Base-by-base conservation (phyloP, 768 basidiomycete species). In the Suillus brevipes region DNA sequence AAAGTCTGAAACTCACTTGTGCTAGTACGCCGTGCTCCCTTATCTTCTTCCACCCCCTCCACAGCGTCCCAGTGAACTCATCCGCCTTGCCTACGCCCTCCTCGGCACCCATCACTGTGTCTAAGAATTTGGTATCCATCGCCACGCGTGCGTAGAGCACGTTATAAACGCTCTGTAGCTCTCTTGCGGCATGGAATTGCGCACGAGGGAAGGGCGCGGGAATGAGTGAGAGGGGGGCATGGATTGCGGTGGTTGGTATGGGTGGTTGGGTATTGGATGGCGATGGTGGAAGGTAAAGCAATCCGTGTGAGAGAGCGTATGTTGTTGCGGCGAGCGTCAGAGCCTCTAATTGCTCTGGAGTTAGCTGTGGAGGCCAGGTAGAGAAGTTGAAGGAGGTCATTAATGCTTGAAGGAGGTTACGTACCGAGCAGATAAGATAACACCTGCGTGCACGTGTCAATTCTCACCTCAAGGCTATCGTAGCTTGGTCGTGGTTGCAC, bases 211-310 rank as follows among this genome's bases (percentile, higher is more conserved):
- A 86, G 0, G 95, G 94, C 0, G 94, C 87, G 2, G 97, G 97
- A 69, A 95, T 85, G 47, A 99, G 81, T 0, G 96, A 85, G 67
- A 98, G 79, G 0, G 97, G 97, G 0, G 95, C 96, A 73, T 97
- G 92, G 69, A 96, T 92, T 0, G 88, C 89, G n/a, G 89, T 86
- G 13, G 86, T 85, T 2, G 90, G 87, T 31, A 79, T 71, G 2
- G 87, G 79, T 64, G 87, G 84, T 25, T 74, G 74, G 28, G 67
- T 63, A 31, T 64, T 40, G 28, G 75, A 80, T 10, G 69, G 65
- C 4, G 57, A 50, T 9, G 83, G 79, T 12, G 92, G 92, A 23
- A 95, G 87, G 74, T 93, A 94, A n/a, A 90, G 80, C 36, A 98
- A 82, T 8, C 93, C 92, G 74, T 91, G 89, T 3, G 94, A 85